Percentiles rank a stretch among this genome's conserved stretches.
Conservation (phyloP, 208 protist genomes). For the Crithidia expoeki region DNA sequence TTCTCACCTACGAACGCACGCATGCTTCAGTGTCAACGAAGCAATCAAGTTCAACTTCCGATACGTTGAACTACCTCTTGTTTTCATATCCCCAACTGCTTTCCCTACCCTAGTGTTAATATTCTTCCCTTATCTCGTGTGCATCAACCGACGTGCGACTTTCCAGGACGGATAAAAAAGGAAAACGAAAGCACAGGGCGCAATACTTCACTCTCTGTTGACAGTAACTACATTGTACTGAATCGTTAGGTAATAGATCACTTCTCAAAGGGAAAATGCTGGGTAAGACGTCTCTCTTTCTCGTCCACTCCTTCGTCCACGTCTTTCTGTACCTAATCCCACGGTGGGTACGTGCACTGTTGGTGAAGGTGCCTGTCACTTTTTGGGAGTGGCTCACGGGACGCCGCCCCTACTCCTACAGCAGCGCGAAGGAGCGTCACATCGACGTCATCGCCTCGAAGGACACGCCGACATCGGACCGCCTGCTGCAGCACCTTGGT, state of each 20-base stretch:
- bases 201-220: too few relatives aligned
- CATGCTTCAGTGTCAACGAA: too few relatives aligned
- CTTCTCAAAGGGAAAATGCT: constrained; percentile 26
- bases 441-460: constrained; percentile 35
- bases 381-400: constrained; percentile 42
- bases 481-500: constrained; percentile 36
- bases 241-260: too few relatives aligned
- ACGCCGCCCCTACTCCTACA: constrained; percentile 36
- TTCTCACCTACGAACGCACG: too few relatives aligned
- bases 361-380: constrained; percentile 42
- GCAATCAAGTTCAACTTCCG: too few relatives aligned
- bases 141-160: too few relatives aligned
- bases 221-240: too few relatives aligned
- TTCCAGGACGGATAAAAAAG: too few relatives aligned
- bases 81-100: not conserved
- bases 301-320: constrained; percentile 34
- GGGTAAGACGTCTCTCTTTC: constrained; percentile 25
- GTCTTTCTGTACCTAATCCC: constrained; percentile 43
- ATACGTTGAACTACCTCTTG: too few relatives aligned
- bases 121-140: too few relatives aligned
- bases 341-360: constrained; percentile 35
- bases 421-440: constrained; percentile 28
- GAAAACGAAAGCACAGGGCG: not conserved
- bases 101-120: not conserved
- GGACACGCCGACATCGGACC: constrained; percentile 1